phyloP scores from a whole-genome alignment of 1,284 basidiomycete species.

The Ustilago esculenta region DNA sequence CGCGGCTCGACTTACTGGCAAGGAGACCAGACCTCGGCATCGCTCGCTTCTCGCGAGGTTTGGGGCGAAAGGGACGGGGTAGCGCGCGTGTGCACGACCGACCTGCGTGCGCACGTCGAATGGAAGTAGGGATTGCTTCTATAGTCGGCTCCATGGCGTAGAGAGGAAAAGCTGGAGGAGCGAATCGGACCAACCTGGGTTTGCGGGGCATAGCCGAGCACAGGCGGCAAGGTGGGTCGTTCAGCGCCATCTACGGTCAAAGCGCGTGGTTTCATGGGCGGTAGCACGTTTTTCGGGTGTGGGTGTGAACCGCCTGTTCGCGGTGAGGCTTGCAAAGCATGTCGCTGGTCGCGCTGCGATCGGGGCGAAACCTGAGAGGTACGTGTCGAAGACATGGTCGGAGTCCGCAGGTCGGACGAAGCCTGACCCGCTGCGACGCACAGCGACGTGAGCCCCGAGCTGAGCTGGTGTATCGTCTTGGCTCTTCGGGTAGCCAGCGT shows the following conservation, averaged over 20 bases:
- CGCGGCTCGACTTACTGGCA: slow-evolving; percentile 23
- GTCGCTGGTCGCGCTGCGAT: background rate
- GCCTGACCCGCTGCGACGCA: background rate
- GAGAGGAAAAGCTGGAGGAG: background rate
- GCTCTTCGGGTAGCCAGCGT: slow-evolving; percentile 15
- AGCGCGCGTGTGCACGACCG: slow-evolving; percentile 5
- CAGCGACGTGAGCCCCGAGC: background rate
- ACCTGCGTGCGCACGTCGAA: slow-evolving; percentile 3
- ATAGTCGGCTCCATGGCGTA: slow-evolving; percentile 14
- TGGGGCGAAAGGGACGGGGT: background rate
- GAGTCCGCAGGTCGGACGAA: background rate
- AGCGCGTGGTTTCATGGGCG: slow-evolving; percentile 19
- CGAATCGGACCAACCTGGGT: slow-evolving; percentile 22
- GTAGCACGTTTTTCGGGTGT: slow-evolving; percentile 4
- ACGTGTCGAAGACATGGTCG: background rate
- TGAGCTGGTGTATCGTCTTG: slow-evolving; percentile 1
- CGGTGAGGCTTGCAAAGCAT: background rate
- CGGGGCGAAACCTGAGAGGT: background rate
- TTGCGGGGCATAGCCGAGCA: slow-evolving; percentile 3
- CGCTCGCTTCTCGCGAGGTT: background rate
- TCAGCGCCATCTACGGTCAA: slow-evolving; percentile 15
- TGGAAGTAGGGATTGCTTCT: slow-evolving; percentile 25
- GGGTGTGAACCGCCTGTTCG: background rate
- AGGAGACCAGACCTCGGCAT: slow-evolving; percentile 1
- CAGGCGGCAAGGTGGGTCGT: slow-evolving; percentile 24